These are phyloP conservation scores for Cladosporium halotolerans DNA, from an alignment of 2,329 filamentous ascomycete genomes.

Conservation along the genomic window DNA sequence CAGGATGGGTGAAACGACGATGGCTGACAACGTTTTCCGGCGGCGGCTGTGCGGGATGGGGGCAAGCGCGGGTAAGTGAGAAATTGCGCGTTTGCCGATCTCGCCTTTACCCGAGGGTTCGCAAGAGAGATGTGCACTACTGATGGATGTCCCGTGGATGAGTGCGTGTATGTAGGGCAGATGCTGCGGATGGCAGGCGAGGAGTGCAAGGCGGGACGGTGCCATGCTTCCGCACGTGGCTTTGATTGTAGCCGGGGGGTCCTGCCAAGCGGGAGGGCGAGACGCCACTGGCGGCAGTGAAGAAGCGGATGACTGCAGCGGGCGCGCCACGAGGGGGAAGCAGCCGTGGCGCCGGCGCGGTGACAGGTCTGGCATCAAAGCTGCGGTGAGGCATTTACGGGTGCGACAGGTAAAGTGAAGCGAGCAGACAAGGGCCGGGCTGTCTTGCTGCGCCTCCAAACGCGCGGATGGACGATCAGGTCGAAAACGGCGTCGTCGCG, in stretches of 20 bases:
- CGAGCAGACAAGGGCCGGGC: not conserved
- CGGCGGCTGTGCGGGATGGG: not conserved
- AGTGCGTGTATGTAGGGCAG: too few relatives aligned
- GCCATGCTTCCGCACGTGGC: not conserved
- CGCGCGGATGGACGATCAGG: constrained; percentile 8
- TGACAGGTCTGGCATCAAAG: not conserved
- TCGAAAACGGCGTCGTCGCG: not conserved
- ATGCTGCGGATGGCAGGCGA: too few relatives aligned
- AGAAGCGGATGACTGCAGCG: not conserved
- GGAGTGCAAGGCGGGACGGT: too few relatives aligned
- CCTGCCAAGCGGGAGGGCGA: not conserved
- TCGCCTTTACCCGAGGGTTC: too few relatives aligned
- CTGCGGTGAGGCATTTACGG: constrained; percentile 2
- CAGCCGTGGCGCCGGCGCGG: too few relatives aligned
- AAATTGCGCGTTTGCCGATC: too few relatives aligned
- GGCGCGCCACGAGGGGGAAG: too few relatives aligned
- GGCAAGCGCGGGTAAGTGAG: not conserved
- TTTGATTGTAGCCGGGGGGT: not conserved
- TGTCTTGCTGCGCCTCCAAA: constrained; percentile 8
- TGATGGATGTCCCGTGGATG: too few relatives aligned
- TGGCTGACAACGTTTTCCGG: constrained; percentile 7
- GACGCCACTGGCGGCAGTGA: not conserved
- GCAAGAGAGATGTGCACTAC: too few relatives aligned
- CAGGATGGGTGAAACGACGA: constrained; percentile 5
- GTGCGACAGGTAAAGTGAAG: constrained; percentile 4